phyloP scores from a whole-genome alignment of 2,329 filamentous ascomycete genomes.

The Clarireedia hainanense region DNA sequence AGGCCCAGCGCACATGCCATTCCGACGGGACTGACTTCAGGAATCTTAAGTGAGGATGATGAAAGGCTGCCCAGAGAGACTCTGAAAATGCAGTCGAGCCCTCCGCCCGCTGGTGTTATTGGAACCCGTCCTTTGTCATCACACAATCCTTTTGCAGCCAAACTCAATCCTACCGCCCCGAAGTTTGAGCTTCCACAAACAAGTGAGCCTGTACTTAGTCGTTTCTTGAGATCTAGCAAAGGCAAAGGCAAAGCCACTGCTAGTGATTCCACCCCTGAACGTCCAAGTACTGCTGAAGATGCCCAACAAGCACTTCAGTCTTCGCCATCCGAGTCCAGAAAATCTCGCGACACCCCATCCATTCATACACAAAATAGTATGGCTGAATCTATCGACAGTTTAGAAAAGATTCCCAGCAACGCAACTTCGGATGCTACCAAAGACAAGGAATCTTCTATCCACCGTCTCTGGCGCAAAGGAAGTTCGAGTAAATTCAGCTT shows the following conservation, averaged over 20 bases:
- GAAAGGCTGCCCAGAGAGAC: constrained; percentile 53
- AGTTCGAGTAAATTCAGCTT: constrained; percentile 58
- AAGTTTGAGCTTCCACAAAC: constrained; percentile 55
- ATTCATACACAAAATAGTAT: constrained; percentile 51
- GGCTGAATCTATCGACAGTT: constrained; percentile 38
- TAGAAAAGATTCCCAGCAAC: constrained; percentile 50
- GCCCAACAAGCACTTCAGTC: constrained; percentile 26
- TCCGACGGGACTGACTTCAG: constrained; percentile 53
- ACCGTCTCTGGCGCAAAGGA: constrained; percentile 55
- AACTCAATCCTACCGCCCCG: constrained; percentile 81
- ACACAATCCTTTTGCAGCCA: constrained; percentile 43
- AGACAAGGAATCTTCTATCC: constrained; percentile 40
- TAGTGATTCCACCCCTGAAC: constrained; percentile 30
- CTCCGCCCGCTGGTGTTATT: constrained; percentile 58
- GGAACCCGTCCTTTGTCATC: constrained; percentile 60
- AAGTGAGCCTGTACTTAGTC: constrained; percentile 56
- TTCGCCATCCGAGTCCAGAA: constrained; percentile 44
- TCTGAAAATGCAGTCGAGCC: constrained; percentile 43
- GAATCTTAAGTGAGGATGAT: constrained; percentile 55
- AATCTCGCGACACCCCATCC: constrained; percentile 49
- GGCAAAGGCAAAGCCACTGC: constrained; percentile 35
- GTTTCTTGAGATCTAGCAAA: constrained; percentile 32
- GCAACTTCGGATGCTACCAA: constrained; percentile 45
- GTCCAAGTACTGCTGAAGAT: constrained; percentile 24
- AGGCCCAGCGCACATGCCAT: constrained; percentile 72